Percentiles rank a stretch among this genome's conserved stretches.
These are phyloP conservation scores for Ceriops tagal DNA, from an alignment of 345 rosid species.

Conservation along the genomic window DNA sequence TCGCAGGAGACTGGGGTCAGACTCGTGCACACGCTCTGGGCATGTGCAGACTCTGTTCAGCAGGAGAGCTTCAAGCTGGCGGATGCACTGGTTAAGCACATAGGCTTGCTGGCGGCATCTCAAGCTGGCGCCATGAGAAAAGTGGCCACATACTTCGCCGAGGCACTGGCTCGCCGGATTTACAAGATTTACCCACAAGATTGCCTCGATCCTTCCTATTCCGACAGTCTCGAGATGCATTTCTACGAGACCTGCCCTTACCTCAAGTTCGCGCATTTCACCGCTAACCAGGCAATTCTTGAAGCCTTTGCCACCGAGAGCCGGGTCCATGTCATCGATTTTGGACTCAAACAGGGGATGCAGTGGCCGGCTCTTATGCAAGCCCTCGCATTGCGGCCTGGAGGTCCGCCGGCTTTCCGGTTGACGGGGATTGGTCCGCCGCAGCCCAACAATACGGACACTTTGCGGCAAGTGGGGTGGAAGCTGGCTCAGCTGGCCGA, in stretches of 20 bases:
- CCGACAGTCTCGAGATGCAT: constrained; percentile 31
- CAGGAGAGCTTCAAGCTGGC: constrained; percentile 22
- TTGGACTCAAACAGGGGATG: constrained; percentile 29
- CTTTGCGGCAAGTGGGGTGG: constrained; percentile 35
- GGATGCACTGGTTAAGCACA: constrained; percentile 24
- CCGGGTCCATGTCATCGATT: constrained; percentile 31
- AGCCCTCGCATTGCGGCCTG: constrained; percentile 23
- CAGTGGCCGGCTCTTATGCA: constrained; percentile 36
- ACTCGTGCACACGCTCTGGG: constrained; percentile 29
- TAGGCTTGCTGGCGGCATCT: constrained; percentile 25
- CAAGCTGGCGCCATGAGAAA: constrained; percentile 33
- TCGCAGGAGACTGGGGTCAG: constrained; percentile 32
- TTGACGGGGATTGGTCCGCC: constrained; percentile 30
- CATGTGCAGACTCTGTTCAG: constrained; percentile 34
- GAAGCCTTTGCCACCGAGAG: constrained; percentile 26
- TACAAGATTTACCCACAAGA: constrained; percentile 29
- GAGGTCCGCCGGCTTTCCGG: constrained; percentile 27
- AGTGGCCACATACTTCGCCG: constrained; percentile 29
- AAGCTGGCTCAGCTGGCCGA: constrained; percentile 29
- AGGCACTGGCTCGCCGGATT: constrained; percentile 32
- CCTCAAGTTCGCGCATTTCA: constrained; percentile 29
- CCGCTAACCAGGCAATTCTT: constrained; percentile 29
- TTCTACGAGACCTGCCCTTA: constrained; percentile 29
- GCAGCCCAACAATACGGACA: constrained; percentile 26
- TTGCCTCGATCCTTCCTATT: constrained; percentile 18